Evolutionary conservation across 1,139 yeast genomes (phyloP).

Genomic region (Pneumocystis carinii): DNA sequence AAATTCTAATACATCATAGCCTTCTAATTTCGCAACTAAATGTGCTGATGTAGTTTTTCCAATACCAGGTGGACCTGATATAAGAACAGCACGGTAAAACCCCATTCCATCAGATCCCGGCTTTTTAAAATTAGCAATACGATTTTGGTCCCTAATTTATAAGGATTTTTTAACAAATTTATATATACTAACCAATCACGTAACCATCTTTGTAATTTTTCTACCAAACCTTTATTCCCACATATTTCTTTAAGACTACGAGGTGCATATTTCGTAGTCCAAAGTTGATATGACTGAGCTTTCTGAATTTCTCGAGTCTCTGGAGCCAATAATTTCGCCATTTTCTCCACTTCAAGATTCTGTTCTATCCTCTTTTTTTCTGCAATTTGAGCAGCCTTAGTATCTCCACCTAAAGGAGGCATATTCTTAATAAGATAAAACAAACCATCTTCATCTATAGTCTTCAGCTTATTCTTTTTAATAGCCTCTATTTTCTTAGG

Average conservation of each 20-base stretch:
- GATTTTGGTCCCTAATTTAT: constrained; percentile 21
- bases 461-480: constrained; percentile 54
- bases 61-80: constrained; percentile 89
- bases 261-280: constrained; percentile 95
- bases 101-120: constrained; percentile 45
- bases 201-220: constrained; percentile 57
- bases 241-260: constrained; percentile 57
- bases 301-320: constrained; percentile 10
- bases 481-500: constrained; percentile 85
- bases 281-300: constrained; percentile 30
- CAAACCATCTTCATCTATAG: constrained; percentile 79
- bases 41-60: constrained; percentile 96
- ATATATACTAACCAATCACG: constrained; percentile 43
- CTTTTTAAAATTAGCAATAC: constrained; percentile 40
- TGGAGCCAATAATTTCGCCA: constrained; percentile 27
- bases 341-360: constrained; percentile 25
- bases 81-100: constrained; percentile 60
- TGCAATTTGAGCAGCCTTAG: constrained; percentile 62
- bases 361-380: constrained; percentile 53
- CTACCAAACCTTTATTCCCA: constrained; percentile 73
- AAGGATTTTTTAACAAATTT: background rate
- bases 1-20: constrained; percentile 68
- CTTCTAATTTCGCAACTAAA: constrained; percentile 62
- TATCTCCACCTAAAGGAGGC: constrained; percentile 89
- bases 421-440: constrained; percentile 52